A percentile compares a stretch with the other conserved stretches of the same genome.
These are phyloP conservation scores for Balakata baccata DNA, from an alignment of 345 rosid genomes.

Conservation along the genomic window DNA sequence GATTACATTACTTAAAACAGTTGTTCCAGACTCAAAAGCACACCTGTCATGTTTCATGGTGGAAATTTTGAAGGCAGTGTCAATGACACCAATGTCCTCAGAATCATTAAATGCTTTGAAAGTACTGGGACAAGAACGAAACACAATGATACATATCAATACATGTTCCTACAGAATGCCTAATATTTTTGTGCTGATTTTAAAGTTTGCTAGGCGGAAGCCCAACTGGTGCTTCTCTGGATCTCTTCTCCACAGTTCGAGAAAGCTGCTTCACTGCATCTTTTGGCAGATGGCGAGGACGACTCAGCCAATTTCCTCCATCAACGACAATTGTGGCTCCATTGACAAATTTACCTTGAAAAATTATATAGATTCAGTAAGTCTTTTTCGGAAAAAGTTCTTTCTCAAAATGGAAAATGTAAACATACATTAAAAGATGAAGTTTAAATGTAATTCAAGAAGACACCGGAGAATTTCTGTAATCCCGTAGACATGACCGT, in stretches of 20 bases:
- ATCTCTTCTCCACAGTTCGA: slow-evolving; percentile 59
- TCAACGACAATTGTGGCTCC: slow-evolving; percentile 60
- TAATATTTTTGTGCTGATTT: not conserved
- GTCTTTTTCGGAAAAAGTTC: too few species aligned
- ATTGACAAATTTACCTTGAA: slow-evolving; percentile 62
- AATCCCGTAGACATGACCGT: too few species aligned
- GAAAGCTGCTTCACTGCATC: slow-evolving; percentile 64
- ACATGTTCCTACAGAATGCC: not conserved
- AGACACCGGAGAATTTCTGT: too few species aligned
- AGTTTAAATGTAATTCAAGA: too few species aligned
- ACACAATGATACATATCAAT: not conserved
- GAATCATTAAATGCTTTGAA: not conserved
- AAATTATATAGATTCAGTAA: not conserved
- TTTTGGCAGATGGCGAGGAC: slow-evolving; percentile 48
- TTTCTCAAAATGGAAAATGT: too few species aligned
- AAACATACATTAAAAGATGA: too few species aligned
- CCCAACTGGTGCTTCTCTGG: slow-evolving; percentile 55
- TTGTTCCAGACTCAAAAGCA: not conserved
- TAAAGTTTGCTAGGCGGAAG: slow-evolving; percentile 56
- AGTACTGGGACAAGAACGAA: not conserved
- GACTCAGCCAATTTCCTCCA: slow-evolving; percentile 69
- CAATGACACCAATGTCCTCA: not conserved
- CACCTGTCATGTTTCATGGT: not conserved
- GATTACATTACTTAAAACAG: not conserved
- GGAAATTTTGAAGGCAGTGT: not conserved